These are phyloP conservation scores for Candida hispaniensis DNA, from an alignment of 805 yeast species.

Conservation along the genomic window DNA sequence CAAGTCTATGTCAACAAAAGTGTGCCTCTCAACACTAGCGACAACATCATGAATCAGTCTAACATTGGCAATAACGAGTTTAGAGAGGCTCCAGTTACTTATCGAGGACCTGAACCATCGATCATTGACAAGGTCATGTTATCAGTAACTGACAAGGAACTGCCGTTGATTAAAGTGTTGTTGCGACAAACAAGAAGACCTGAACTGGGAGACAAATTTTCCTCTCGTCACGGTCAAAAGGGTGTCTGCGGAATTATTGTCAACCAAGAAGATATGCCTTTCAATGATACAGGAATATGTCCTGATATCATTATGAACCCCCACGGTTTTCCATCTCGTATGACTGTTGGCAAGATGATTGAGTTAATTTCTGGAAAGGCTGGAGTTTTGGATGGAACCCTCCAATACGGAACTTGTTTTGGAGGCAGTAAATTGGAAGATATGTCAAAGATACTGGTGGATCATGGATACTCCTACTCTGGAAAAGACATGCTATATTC, in stretches of 20 bases:
- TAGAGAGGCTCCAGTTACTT: slow-evolving; percentile 82
- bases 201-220: slow-evolving; percentile 93
- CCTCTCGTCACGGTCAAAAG: slow-evolving; percentile 96
- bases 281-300: slow-evolving; percentile 78
- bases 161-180: slow-evolving; percentile 83
- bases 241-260: slow-evolving; percentile 99
- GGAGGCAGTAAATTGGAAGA: slow-evolving; percentile 96
- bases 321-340: slow-evolving; percentile 99
- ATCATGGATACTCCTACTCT: slow-evolving; percentile 84
- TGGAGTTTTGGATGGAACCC: slow-evolving; percentile 82
- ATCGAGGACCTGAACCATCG: slow-evolving; percentile 91
- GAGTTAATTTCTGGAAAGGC: slow-evolving; percentile 96
- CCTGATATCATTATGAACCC: slow-evolving; percentile 99
- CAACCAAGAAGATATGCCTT: slow-evolving; percentile 93
- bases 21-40: slow-evolving; percentile 70
- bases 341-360: slow-evolving; percentile 99
- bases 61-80: slow-evolving; percentile 43
- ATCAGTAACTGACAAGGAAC: slow-evolving; percentile 91
- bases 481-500: slow-evolving; percentile 97
- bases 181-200: slow-evolving; percentile 95
- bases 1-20: slow-evolving; percentile 90
- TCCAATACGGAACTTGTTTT: slow-evolving; percentile 96
- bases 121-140: slow-evolving; percentile 96
- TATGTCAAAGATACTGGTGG: slow-evolving; percentile 82
- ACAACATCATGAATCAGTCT: slow-evolving; percentile 40